phyloP scores from a whole-genome alignment of 116 monocot species.

The Papilionanthe hybrid region DNA sequence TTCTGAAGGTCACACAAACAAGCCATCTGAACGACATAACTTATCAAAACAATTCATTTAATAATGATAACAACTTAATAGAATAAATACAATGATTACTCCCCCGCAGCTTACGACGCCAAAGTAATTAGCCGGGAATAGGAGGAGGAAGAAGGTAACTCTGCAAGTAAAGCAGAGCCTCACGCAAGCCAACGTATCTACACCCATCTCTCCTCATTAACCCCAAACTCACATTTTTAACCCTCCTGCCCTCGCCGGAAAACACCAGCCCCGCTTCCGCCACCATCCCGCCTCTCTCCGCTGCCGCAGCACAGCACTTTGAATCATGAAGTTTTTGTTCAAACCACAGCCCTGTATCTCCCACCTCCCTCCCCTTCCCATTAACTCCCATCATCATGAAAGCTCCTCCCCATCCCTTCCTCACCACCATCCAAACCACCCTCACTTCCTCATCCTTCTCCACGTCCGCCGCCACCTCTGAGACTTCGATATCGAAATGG shows the following conservation, averaged over 20 bases:
- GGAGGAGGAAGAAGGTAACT: slow-evolving; percentile 18
- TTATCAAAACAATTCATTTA: too few species aligned
- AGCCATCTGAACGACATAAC: too few species aligned
- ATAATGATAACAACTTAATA: too few species aligned
- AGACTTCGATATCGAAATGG: background rate
- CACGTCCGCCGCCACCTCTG: background rate
- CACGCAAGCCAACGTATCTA: slow-evolving; percentile 32
- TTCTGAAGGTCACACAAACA: too few species aligned
- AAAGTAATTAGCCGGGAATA: too few species aligned
- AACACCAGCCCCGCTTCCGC: slow-evolving; percentile 26
- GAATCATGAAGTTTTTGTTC: slow-evolving; percentile 25
- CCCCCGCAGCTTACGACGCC: too few species aligned
- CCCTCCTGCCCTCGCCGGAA: slow-evolving; percentile 3
- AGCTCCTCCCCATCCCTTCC: slow-evolving; percentile 19
- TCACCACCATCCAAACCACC: slow-evolving; percentile 37
- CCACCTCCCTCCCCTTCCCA: slow-evolving; percentile 18
- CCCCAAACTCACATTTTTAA: slow-evolving; percentile 40
- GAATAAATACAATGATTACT: too few species aligned
- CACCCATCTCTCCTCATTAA: slow-evolving; percentile 30
- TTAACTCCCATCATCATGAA: slow-evolving; percentile 20
- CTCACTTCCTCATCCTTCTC: slow-evolving; percentile 20
- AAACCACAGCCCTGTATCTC: slow-evolving; percentile 28
- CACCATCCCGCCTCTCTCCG: slow-evolving; percentile 11
- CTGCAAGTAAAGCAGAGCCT: slow-evolving; percentile 43
- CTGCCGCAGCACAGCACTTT: slow-evolving; percentile 8